phyloP scores from a whole-genome alignment of 768 basidiomycete genomes.

The Termitomyces heimii region DNA sequence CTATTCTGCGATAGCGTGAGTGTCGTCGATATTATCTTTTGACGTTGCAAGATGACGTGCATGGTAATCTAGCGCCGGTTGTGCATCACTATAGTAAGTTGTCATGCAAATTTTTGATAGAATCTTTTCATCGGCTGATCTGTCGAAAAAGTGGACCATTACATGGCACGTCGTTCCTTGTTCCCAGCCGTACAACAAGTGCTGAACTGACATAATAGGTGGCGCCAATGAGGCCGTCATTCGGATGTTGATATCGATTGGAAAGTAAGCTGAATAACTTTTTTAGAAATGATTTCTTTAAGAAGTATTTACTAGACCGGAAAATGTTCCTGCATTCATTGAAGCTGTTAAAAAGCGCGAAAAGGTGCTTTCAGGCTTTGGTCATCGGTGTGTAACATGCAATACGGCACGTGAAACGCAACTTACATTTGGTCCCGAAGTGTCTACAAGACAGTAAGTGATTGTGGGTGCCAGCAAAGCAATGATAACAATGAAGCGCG shows the following conservation, averaged over 20 bases:
- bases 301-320: conserved; percentile 36
- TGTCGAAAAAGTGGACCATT: conserved; percentile 50
- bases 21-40: conserved; percentile 1
- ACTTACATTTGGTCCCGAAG: conserved; percentile 19
- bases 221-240: conserved; percentile 94
- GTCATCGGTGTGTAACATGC: conserved; percentile 57
- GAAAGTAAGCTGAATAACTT: conserved; percentile 44
- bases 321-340: conserved; percentile 80
- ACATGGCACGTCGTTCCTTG: conserved; percentile 40
- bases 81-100: conserved; percentile 81
- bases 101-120: background rate
- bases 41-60: background rate
- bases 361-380: conserved; percentile 86
- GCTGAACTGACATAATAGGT: conserved; percentile 31
- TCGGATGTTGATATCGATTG: conserved; percentile 87
- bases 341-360: conserved; percentile 86
- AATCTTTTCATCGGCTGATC: background rate
- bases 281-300: background rate
- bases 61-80: conserved; percentile 54
- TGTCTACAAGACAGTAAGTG: conserved; percentile 68
- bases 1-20: conserved; percentile 77
- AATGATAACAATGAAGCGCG: background rate
- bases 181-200: background rate
- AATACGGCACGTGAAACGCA: background rate
- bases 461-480: background rate